Conservation (phyloP, 345 rosid species). For the Populus davidiana region DNA sequence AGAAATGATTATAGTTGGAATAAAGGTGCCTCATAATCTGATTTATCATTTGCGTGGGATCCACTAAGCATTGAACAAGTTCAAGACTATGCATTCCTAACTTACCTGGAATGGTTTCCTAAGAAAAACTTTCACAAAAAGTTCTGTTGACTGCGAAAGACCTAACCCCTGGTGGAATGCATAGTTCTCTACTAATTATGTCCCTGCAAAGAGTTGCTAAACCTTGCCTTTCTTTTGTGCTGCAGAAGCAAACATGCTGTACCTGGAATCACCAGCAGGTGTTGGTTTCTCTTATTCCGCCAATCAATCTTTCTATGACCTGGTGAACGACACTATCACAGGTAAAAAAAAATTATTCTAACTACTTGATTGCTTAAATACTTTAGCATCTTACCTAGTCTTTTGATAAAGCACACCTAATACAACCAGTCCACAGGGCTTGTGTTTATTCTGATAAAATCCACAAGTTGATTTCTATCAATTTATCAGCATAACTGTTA, state of each 20-base stretch:
- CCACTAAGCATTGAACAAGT: too few species aligned
- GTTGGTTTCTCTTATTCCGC: constrained; percentile 7
- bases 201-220: neutral
- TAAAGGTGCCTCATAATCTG: neutral
- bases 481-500: neutral
- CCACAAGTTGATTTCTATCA: neutral
- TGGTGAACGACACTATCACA: neutral
- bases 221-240: neutral
- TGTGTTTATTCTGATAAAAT: too few species aligned
- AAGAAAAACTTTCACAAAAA: too few species aligned
- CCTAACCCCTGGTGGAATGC: neutral
- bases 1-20: constrained; percentile 8
- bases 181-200: neutral
- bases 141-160: neutral
- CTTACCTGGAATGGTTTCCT: neutral
- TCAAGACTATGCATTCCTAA: too few species aligned
- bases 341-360: neutral
- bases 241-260: constrained; percentile 7
- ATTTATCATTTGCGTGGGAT: too few species aligned
- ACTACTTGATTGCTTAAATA: neutral
- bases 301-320: neutral
- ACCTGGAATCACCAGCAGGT: constrained; percentile 8
- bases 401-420: too few species aligned
- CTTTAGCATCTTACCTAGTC: neutral
- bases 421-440: too few species aligned